These are phyloP conservation scores for Leucaena leucocephala DNA, from an alignment of 306 rosid genomes.

Conservation along the genomic window DNA sequence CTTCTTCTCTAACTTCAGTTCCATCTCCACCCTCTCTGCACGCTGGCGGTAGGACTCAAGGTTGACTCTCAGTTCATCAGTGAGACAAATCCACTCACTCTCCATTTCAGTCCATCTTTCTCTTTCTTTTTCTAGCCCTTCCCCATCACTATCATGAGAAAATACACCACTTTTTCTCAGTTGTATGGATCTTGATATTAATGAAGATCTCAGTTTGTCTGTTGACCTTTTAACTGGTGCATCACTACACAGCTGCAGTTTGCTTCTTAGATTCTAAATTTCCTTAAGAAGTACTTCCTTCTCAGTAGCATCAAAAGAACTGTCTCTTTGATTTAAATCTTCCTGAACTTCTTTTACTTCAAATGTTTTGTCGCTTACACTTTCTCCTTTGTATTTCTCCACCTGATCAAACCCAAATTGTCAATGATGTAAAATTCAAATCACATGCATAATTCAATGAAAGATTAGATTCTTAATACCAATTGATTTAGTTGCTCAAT, in stretches of 20 bases:
- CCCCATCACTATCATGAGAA: conserved; percentile 46
- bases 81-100: conserved; percentile 95
- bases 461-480: conserved; percentile 50
- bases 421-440: conserved; percentile 34
- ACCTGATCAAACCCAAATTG: conserved; percentile 46
- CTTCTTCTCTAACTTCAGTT: conserved; percentile 68
- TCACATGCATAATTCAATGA: conserved; percentile 24
- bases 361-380: conserved; percentile 52
- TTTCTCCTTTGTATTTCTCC: conserved; percentile 57
- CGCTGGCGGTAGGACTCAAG: conserved; percentile 69
- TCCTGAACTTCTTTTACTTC: conserved; percentile 75
- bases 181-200: conserved; percentile 79
- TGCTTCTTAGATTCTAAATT: conserved; percentile 68
- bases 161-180: conserved; percentile 60
- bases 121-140: conserved; percentile 82
- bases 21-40: conserved; percentile 76
- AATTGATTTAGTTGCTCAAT: conserved; percentile 67
- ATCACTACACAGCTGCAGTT: conserved; percentile 60
- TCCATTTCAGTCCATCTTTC: conserved; percentile 96
- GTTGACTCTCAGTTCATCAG: conserved; percentile 89
- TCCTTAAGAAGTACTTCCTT: conserved; percentile 86
- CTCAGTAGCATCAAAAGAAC: conserved; percentile 62
- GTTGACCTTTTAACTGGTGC: conserved; percentile 64
- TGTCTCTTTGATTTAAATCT: conserved; percentile 41
- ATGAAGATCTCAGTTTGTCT: conserved; percentile 78